phyloP scores from a whole-genome alignment of 331 rosid species.

The Malus hybrid region DNA sequence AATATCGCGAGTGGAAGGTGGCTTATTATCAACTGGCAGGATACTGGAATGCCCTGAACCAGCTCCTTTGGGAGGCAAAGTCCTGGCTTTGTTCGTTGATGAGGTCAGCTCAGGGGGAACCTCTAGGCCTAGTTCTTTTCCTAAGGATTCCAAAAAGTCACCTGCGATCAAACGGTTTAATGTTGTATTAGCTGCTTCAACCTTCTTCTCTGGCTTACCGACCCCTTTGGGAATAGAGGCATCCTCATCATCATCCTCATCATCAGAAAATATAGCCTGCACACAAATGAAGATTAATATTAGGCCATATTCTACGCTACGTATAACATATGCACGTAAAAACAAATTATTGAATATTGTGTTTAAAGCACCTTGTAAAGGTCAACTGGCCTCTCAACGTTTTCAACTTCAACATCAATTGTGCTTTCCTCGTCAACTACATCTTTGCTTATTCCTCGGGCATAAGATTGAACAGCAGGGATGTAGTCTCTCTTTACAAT shows the following conservation, averaged over 20 bases:
- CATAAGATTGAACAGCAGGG: constrained; percentile 27
- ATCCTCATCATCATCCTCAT: constrained; percentile 69
- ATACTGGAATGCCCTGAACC: constrained; percentile 17
- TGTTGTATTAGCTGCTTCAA: constrained; percentile 77
- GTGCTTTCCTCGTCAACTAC: constrained; percentile 33
- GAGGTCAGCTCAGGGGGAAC: constrained; percentile 75
- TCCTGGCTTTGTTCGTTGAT: constrained; percentile 34
- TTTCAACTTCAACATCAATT: constrained; percentile 65
- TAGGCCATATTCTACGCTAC: not conserved
- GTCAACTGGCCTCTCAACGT: constrained; percentile 92
- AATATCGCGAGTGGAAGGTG: constrained; percentile 16
- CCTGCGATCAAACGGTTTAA: constrained; percentile 90
- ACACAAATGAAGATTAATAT: constrained; percentile 10
- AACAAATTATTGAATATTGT: not conserved
- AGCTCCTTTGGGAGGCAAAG: constrained; percentile 34
- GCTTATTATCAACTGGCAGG: constrained; percentile 21
- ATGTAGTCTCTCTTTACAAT: constrained; percentile 27
- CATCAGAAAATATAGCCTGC: constrained; percentile 98
- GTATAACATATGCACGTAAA: not conserved
- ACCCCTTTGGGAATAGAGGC: constrained; percentile 32
- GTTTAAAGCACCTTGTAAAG: constrained; percentile 71
- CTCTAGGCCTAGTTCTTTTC: constrained; percentile 91
- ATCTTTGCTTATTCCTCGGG: constrained; percentile 27
- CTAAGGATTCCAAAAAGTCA: constrained; percentile 92
- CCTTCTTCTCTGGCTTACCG: constrained; percentile 73